A percentile compares a stretch with the other conserved stretches of the same genome.
Evolutionary conservation across 805 yeast genomes (phyloP).

Genomic region (Ogataea populi-albae): DNA sequence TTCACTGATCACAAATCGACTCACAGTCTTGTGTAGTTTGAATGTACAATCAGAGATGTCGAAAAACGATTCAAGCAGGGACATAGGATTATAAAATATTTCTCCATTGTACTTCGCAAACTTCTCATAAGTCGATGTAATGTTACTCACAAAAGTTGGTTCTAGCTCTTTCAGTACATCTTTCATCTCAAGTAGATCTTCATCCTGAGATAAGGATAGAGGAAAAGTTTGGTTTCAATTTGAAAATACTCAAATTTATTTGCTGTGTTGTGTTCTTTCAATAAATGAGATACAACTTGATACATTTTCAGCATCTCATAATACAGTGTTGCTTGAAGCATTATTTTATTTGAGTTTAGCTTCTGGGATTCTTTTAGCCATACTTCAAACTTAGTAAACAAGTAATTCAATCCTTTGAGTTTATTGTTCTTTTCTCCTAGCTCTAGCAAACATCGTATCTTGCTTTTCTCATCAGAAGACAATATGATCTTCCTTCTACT

Average conservation of each 20-base stretch:
- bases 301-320: conserved; percentile 1
- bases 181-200: not conserved
- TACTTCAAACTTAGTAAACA: not conserved
- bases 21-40: not conserved
- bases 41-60: not conserved
- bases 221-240: conserved; percentile 1
- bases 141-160: not conserved
- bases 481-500: no score
- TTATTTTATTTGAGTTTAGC: not conserved
- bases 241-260: not conserved
- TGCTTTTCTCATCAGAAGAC: no score
- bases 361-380: not conserved
- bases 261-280: not conserved
- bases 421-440: not conserved
- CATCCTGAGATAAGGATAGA: not conserved
- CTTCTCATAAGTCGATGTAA: not conserved
- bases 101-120: not conserved
- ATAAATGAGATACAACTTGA: conserved; percentile 1
- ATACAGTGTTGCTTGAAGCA: not conserved
- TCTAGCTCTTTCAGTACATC: not conserved
- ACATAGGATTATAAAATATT: not conserved
- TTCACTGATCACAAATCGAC: not conserved
- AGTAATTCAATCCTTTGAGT: not conserved
- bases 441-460: not conserved
- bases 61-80: conserved; percentile 1